Conservation (phyloP, 768 basidiomycete species). For the Lactarius indigo region DNA sequence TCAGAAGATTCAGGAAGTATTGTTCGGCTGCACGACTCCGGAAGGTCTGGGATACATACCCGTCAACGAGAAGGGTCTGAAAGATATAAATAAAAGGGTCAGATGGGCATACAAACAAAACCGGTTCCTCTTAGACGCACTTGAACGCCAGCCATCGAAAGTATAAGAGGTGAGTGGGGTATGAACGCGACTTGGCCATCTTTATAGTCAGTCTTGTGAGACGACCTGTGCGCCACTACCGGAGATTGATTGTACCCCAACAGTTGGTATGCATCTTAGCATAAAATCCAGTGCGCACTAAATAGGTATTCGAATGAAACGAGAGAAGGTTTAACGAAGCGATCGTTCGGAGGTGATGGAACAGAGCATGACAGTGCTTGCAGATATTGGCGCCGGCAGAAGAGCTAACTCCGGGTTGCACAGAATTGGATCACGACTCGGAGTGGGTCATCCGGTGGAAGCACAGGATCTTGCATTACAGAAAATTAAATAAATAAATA, state of each 20-base stretch:
- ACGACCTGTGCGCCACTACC: not conserved
- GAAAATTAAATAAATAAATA: slow-evolving; percentile 27
- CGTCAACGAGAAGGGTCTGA: not conserved
- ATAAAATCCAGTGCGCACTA: not conserved
- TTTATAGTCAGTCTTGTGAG: not conserved
- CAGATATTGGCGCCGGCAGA: not conserved
- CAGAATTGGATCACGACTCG: no score
- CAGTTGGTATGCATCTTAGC: not conserved
- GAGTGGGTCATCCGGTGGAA: no score
- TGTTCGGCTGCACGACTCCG: not conserved
- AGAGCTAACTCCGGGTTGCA: not conserved
- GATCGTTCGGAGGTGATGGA: not conserved
- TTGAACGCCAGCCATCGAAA: not conserved
- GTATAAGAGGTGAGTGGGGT: not conserved
- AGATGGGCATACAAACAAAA: not conserved
- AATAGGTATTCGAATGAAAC: not conserved
- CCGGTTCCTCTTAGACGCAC: not conserved
- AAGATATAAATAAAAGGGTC: not conserved
- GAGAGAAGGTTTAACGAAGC: not conserved
- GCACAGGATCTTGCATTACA: not conserved
- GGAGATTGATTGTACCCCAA: not conserved
- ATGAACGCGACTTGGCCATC: not conserved
- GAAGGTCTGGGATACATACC: not conserved
- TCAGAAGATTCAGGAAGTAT: not conserved
- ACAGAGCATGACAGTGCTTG: not conserved